Evolutionary conservation across 176 grass and related monocot genomes (phyloP), one percentile per base, ranked within the genome.

Genomic region (Avena atlantica): DNA sequence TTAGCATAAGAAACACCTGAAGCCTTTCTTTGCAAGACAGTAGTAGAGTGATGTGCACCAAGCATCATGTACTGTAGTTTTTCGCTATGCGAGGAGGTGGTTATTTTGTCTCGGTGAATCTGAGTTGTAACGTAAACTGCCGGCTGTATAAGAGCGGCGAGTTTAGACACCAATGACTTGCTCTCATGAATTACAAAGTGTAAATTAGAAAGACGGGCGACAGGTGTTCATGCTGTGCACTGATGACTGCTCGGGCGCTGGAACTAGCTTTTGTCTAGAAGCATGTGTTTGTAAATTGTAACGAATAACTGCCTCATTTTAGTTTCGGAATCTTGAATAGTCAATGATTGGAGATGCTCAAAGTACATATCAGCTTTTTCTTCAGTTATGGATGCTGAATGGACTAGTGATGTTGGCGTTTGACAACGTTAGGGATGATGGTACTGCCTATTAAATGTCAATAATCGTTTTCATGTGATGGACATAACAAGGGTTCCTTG

Each of bases 1-100:
- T 87, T 70, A 62, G 75, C 84, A 89, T 63, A 91, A 81, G 81
- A 92, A 92, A 68, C 86, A 53, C 2, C 76, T 53, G 29, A 77
- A 70, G 8, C 52, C 8, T 17, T 73, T 59, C 2, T 80, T 24
- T 66, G 76, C 7, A 15, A 61, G 40, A 60, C 24, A 34, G 40
- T 60, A 74, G 76, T 27, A 74, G 55, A 62, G 78, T 16, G 65
- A 49, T 13, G 11, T 65, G 19, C 50, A 37, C 44, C 53, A 78
- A 40, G 47, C 66, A 65, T 42, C 60, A 68, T 49, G 10, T 59
- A 57, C 11, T 71, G 78, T 53, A 23, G 24, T 83, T 56, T 47
- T 78, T 59, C 72, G 25, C 40, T 50, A 63, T 67, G 48, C 62
- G 65, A 31, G 49, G 57, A 69, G 27, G 31, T 40, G 49, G 53